These are phyloP conservation scores for Simmondsia chinensis DNA, from an alignment of 148 eudicot species.

Conservation along the genomic window DNA sequence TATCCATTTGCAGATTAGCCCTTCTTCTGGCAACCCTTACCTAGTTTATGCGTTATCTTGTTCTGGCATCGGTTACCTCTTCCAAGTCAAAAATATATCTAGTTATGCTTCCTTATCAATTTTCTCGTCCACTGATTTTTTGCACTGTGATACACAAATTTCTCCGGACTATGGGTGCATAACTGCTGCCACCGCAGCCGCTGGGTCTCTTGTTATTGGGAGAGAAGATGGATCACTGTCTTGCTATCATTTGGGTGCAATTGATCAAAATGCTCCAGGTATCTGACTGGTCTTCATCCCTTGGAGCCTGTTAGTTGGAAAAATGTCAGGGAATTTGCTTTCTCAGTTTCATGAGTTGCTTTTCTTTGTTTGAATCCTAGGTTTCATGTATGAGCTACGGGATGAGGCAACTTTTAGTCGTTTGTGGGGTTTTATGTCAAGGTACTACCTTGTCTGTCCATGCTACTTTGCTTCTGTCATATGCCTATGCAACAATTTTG, in stretches of 20 bases:
- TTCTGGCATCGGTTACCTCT: slow-evolving; percentile 61
- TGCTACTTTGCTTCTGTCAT: neutral
- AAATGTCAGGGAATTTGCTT: neutral
- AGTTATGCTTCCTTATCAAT: slow-evolving; percentile 44
- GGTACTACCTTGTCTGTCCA: slow-evolving; percentile 29
- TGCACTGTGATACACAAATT: slow-evolving; percentile 37
- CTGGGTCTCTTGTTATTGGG: slow-evolving; percentile 69
- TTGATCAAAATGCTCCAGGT: slow-evolving; percentile 70
- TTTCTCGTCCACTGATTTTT: slow-evolving; percentile 46
- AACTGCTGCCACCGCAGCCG: slow-evolving; percentile 52
- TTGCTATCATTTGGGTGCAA: slow-evolving; percentile 61
- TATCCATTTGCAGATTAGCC: slow-evolving; percentile 29
- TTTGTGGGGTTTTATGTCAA: slow-evolving; percentile 85
- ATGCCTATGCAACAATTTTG: too few relatives aligned
- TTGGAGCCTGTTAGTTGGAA: neutral
- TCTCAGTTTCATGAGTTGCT: neutral
- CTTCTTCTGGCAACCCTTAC: slow-evolving; percentile 39
- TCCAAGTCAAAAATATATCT: slow-evolving; percentile 39
- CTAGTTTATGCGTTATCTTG: slow-evolving; percentile 62
- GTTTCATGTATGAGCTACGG: slow-evolving; percentile 59
- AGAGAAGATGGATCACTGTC: slow-evolving; percentile 77
- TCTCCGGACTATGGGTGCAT: slow-evolving; percentile 46
- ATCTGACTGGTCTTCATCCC: slow-evolving; percentile 1
- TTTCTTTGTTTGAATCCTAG: slow-evolving; percentile 21
- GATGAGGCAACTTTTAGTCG: slow-evolving; percentile 91